Base-by-base conservation (phyloP, 805 yeast species). In the Debaryomyces maramus region DNA sequence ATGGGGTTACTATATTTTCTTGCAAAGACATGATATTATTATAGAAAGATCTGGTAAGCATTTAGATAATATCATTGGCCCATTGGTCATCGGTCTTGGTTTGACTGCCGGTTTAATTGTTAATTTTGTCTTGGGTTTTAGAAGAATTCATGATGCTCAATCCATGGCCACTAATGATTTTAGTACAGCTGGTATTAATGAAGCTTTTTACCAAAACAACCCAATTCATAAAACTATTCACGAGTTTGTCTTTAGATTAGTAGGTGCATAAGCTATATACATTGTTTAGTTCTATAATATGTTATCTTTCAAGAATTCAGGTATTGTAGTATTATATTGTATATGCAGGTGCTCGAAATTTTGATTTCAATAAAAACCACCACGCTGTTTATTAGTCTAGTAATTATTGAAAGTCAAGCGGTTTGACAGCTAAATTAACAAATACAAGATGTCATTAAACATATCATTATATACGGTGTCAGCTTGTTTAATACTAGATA, bases 21-120 rank as follows among this genome's bases (percentile, higher is more conserved):
- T 79, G 57, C 73, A 70, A 49, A 78, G 99, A 58, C 70, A 90
- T 48, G 73, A 72, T 23, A 74, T 83, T 40, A 93, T 91, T 58
- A 78, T 74, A 59, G 82, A 80, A 60, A 80, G 98, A 62, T 84
- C 89, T 19, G 95, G 91, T 36, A 77, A 77, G 52, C 97, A 90
- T 62, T 72, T 91, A 52, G 98, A 91, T 66, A 90, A 88, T 34
- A 83, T 95, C 38, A 55, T 85, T 41, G 99, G 99, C 9, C 99
- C 99, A 0, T 57, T 93, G 37, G 69, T 90, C 11, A 75, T 93
- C 30, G 87, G 93, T 4, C 44, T 71, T 18, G 89, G 87, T 9
- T 75, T 91, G 43, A 62, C 85, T 6, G 51, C 76, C 33, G 84
- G 91, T 3, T 71, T 91, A 51, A 55, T 75, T 7, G 58, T 88